A percentile compares a stretch with the other conserved stretches of the same genome.
Evolutionary conservation across 257 asterid genomes (phyloP).

Genomic region (Solanum habrochaites): DNA sequence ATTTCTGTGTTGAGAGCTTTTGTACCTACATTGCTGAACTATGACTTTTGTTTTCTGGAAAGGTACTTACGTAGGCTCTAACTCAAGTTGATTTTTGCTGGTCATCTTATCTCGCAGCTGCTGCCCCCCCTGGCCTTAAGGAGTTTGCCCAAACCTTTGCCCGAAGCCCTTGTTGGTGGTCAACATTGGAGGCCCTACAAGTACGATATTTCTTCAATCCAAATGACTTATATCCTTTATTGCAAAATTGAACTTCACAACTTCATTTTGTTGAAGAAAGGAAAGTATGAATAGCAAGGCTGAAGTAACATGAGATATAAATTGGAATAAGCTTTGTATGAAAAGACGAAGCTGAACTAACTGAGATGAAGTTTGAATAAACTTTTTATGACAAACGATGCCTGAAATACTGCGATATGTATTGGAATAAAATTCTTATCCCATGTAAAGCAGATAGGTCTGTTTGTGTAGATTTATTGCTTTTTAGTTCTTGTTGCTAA

Average conservation of each 20-base stretch:
- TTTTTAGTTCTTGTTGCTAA: not conserved
- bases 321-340: not conserved
- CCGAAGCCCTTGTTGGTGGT: slow-evolving; percentile 87
- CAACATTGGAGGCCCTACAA: slow-evolving; percentile 91
- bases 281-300: not conserved
- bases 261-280: not conserved
- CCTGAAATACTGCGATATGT: not conserved
- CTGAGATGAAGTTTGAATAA: not conserved
- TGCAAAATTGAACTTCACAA: not conserved
- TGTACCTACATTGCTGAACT: not conserved
- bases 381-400: not conserved
- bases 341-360: not conserved
- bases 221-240: not conserved
- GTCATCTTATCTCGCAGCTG: no score
- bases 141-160: slow-evolving; percentile 77
- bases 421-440: not conserved
- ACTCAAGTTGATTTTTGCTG: slow-evolving; percentile 78
- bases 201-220: slow-evolving; percentile 16
- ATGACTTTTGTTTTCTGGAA: slow-evolving; percentile 1
- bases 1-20: slow-evolving; percentile 4
- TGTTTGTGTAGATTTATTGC: not conserved
- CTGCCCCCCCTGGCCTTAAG: slow-evolving; percentile 81
- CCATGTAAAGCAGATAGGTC: not conserved
- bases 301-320: not conserved
- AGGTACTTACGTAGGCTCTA: slow-evolving; percentile 96